Conservation (phyloP, 164 flowering plant genomes). For the Chloranthus sessilifolius region DNA sequence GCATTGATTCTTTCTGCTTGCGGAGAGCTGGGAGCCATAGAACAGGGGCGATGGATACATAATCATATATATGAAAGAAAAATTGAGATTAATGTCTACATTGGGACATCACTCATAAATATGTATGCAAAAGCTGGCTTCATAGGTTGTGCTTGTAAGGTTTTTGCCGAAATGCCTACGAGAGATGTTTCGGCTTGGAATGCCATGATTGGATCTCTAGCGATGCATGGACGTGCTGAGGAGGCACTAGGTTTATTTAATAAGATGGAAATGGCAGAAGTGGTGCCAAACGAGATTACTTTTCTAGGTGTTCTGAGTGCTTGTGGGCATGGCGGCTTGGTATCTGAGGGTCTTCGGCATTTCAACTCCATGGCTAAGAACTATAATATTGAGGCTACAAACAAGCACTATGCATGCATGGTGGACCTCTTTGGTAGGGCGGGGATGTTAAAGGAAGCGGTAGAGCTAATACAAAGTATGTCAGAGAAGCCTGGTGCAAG, state of each 20-base stretch:
- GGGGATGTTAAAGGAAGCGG: slow-evolving; percentile 14
- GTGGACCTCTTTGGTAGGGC: slow-evolving; percentile 21
- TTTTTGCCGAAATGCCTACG: slow-evolving; percentile 9
- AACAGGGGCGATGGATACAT: slow-evolving; percentile 12
- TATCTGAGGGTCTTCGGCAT: slow-evolving; percentile 13
- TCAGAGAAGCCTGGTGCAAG: slow-evolving; percentile 15
- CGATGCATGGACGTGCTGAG: slow-evolving; percentile 15
- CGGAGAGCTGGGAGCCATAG: slow-evolving; percentile 12
- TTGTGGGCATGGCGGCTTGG: slow-evolving; percentile 19
- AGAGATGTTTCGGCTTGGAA: slow-evolving; percentile 21
- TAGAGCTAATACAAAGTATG: slow-evolving; percentile 13
- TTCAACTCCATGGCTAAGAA: slow-evolving; percentile 15
- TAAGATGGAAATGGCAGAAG: slow-evolving; percentile 13
- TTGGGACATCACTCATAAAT: slow-evolving; percentile 14
- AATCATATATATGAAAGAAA: slow-evolving; percentile 6
- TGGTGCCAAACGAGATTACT: slow-evolving; percentile 17
- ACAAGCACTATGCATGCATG: slow-evolving; percentile 21
- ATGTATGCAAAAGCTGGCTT: slow-evolving; percentile 18
- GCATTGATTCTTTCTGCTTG: slow-evolving; percentile 14
- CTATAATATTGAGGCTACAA: slow-evolving; percentile 9
- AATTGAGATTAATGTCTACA: slow-evolving; percentile 12
- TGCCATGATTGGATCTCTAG: slow-evolving; percentile 18
- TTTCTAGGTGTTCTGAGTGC: slow-evolving; percentile 18
- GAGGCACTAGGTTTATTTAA: slow-evolving; percentile 13
- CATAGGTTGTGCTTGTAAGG: slow-evolving; percentile 2